Percentiles rank a stretch among this genome's conserved stretches.
phyloP scores from a whole-genome alignment of 2,329 filamentous ascomycete genomes.

The Rutstroemia sp. region DNA sequence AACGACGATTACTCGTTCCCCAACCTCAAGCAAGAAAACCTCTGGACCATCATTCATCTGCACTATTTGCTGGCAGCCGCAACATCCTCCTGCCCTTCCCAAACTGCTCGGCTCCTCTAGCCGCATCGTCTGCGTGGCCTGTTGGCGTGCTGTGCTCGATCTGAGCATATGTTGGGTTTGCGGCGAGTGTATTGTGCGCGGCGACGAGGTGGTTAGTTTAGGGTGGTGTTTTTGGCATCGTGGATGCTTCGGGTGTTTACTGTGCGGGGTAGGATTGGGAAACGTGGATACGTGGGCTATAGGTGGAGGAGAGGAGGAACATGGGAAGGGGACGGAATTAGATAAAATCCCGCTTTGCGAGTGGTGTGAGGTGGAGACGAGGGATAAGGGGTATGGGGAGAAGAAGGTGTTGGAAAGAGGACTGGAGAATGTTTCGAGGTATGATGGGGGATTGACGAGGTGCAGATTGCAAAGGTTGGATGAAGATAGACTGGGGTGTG shows the following conservation, averaged over 20 bases:
- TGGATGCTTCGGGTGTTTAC: slow-evolving; percentile 47
- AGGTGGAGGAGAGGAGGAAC: slow-evolving; percentile 3
- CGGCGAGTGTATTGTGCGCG: slow-evolving; percentile 46
- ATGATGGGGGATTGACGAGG: slow-evolving; percentile 41
- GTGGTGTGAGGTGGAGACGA: slow-evolving; percentile 36
- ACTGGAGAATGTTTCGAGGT: slow-evolving; percentile 35
- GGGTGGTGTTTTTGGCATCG: slow-evolving; percentile 56
- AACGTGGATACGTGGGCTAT: slow-evolving; percentile 7
- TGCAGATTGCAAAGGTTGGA: slow-evolving; percentile 36
- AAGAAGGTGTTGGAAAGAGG: slow-evolving; percentile 35
- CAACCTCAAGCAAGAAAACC: not conserved
- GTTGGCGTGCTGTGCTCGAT: slow-evolving; percentile 41
- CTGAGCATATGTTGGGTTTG: slow-evolving; percentile 52
- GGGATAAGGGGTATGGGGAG: slow-evolving; percentile 19
- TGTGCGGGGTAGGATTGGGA: slow-evolving; percentile 38
- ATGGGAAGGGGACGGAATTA: slow-evolving; percentile 34
- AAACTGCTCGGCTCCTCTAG: slow-evolving; percentile 38
- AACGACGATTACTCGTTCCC: too few relatives aligned
- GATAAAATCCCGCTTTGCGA: slow-evolving; percentile 42
- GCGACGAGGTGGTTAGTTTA: slow-evolving; percentile 49
- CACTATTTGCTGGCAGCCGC: slow-evolving; percentile 46
- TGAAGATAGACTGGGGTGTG: slow-evolving; percentile 12
- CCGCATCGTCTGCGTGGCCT: slow-evolving; percentile 42
- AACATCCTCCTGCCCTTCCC: slow-evolving; percentile 29
- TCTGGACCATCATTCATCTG: slow-evolving; percentile 39